These are phyloP conservation scores for Cicer cuneatum DNA, from an alignment of 306 rosid species.

Conservation along the genomic window DNA sequence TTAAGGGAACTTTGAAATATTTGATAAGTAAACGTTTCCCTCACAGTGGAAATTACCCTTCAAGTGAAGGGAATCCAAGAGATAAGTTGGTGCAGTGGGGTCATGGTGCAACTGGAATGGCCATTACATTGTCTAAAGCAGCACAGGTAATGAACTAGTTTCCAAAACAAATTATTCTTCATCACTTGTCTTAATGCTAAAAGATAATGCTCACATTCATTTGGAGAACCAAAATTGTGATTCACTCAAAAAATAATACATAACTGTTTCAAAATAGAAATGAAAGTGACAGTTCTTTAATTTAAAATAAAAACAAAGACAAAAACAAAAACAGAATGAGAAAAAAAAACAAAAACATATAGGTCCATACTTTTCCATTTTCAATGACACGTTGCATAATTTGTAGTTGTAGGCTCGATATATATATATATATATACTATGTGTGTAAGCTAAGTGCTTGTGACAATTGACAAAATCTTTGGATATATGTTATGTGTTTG, in stretches of 20 bases:
- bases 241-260: too few species aligned
- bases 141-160: slow-evolving; percentile 64
- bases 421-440: too few species aligned
- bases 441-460: not conserved
- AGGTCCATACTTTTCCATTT: not conserved
- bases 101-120: slow-evolving; percentile 92
- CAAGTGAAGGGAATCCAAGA: slow-evolving; percentile 88
- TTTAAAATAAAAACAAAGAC: not conserved
- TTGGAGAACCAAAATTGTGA: too few species aligned
- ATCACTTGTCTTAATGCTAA: not conserved
- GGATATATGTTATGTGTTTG: not conserved
- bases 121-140: slow-evolving; percentile 84
- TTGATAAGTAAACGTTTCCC: slow-evolving; percentile 84
- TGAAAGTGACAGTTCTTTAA: too few species aligned
- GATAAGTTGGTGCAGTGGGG: slow-evolving; percentile 90
- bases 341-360: not conserved
- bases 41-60: slow-evolving; percentile 85
- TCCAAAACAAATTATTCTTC: not conserved
- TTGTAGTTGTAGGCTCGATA: not conserved
- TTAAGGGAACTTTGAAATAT: slow-evolving; percentile 73
- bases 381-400: not conserved
- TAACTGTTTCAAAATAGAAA: too few species aligned
- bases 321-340: not conserved
- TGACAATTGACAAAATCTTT: not conserved
- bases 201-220: too few species aligned